phyloP scores from a whole-genome alignment of 345 rosid genomes.

The Noccaea caerulescens region DNA sequence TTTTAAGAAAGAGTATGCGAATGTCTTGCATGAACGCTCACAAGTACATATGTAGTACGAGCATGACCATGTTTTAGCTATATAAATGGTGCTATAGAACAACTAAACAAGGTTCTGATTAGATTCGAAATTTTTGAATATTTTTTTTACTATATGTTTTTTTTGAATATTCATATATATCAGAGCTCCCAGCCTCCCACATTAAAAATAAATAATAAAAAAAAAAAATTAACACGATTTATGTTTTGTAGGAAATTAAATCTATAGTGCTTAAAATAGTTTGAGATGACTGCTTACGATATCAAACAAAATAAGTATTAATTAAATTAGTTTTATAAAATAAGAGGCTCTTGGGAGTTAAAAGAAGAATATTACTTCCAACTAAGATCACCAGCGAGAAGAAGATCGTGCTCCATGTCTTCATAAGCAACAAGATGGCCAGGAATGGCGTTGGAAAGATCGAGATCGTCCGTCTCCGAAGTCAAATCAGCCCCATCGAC shows the following conservation, averaged over 20 bases:
- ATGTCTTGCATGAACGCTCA: slow-evolving; percentile 22
- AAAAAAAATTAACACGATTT: neutral
- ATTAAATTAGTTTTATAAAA: slow-evolving; percentile 10
- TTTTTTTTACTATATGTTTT: too few relatives aligned
- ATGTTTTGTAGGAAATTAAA: neutral
- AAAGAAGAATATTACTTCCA: slow-evolving; percentile 67
- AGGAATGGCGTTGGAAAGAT: slow-evolving; percentile 84
- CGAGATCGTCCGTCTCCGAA: slow-evolving; percentile 44
- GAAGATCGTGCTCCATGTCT: slow-evolving; percentile 92
- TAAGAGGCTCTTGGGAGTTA: neutral
- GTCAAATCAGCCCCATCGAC: slow-evolving; percentile 51
- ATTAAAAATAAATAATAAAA: too few relatives aligned
- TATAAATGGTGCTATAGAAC: neutral
- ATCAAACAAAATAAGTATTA: neutral
- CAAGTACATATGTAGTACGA: neutral
- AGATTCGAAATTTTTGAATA: too few relatives aligned
- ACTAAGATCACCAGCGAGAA: slow-evolving; percentile 87
- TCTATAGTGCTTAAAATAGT: neutral
- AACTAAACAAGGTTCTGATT: too few relatives aligned
- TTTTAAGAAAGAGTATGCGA: neutral
- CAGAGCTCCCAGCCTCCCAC: too few relatives aligned
- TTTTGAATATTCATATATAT: too few relatives aligned
- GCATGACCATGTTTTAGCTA: neutral
- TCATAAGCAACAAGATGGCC: slow-evolving; percentile 84
- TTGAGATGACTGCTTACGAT: neutral